phyloP scores from a whole-genome alignment of 495 filamentous ascomycete genomes.

The Acidomyces sp. region DNA sequence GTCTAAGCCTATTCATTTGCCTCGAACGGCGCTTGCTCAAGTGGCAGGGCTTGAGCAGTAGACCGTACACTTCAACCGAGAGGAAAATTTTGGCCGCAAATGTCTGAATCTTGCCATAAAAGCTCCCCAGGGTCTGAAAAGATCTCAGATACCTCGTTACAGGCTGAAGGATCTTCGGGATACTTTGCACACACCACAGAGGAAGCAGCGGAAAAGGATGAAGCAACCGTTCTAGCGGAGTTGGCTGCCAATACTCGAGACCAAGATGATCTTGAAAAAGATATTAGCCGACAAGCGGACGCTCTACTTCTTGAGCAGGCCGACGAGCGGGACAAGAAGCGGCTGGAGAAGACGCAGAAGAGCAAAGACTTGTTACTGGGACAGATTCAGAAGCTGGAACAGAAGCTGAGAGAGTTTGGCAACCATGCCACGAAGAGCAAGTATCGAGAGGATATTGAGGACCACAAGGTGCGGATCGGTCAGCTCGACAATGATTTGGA shows the following conservation, averaged over 20 bases:
- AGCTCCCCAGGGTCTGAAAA: too few species aligned
- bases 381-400: constrained; percentile 38
- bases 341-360: constrained; percentile 60
- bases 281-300: constrained; percentile 51
- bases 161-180: too few species aligned
- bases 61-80: too few species aligned
- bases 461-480: constrained; percentile 47
- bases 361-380: constrained; percentile 44
- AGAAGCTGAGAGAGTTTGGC: constrained; percentile 37
- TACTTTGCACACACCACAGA: too few species aligned
- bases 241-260: constrained; percentile 51
- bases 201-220: constrained; percentile 5
- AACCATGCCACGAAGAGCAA: constrained; percentile 35
- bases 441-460: constrained; percentile 49
- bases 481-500: constrained; percentile 52
- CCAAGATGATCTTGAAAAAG: constrained; percentile 56
- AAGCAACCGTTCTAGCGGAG: constrained; percentile 10
- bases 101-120: too few species aligned
- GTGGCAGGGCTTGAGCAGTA: too few species aligned
- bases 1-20: too few species aligned
- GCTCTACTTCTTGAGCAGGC: constrained; percentile 65
- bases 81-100: too few species aligned
- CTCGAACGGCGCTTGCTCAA: too few species aligned
- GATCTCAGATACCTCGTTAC: too few species aligned
- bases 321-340: constrained; percentile 73